Base-by-base conservation (phyloP, 805 yeast species). In the Saccharomycopsis lassenensis region DNA sequence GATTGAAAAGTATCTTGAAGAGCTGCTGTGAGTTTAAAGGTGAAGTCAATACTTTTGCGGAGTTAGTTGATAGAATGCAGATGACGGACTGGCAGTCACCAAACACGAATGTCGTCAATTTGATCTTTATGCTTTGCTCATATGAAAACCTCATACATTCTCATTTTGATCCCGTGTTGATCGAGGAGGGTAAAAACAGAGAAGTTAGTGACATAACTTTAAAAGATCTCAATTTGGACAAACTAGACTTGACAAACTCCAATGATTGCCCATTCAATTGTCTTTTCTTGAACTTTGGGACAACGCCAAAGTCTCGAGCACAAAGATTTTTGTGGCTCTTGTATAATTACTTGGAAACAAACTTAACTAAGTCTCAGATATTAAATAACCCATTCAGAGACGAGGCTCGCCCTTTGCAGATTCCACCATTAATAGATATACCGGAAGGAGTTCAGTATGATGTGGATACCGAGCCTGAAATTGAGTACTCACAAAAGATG, bases 1-100 rank as follows among this genome's bases (percentile, higher is more conserved):
- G 97, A 37, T 67, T 89, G 44, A 89, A 89, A 54, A 78, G 93
- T 0, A 89, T 89, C 15, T 58, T 89, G 46, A 89, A 89, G 58
- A 83, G 91, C 0, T 84, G 87, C 2, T 75, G 87, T 47, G 95
- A 87, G 49, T 73, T 74, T 31, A 64, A 71, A 16, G 61, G 57
- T 10, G 71, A 71, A 33, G 70, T 74, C 4, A 55, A 65, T 36
- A 57, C 59, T 7, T 57, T 64, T 25, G 67, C 65, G 26, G 78
- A 69, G 22, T 61, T 80, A 36, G 51, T 60, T 26, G n/a, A n/a
- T n/a, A 46, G 46, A 1, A 41, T 46, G 6, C 63, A 62, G 5
- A 17, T 27, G 7, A 24, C 57, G 52, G 25, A 42, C 27, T 37
- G 35, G 19, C 46, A 51, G 24, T 43, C 49, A 2, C 67, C 72